Evolutionary conservation across 2,329 filamentous ascomycete genomes (phyloP).

Genomic region (Cyphellophora europaea): DNA sequence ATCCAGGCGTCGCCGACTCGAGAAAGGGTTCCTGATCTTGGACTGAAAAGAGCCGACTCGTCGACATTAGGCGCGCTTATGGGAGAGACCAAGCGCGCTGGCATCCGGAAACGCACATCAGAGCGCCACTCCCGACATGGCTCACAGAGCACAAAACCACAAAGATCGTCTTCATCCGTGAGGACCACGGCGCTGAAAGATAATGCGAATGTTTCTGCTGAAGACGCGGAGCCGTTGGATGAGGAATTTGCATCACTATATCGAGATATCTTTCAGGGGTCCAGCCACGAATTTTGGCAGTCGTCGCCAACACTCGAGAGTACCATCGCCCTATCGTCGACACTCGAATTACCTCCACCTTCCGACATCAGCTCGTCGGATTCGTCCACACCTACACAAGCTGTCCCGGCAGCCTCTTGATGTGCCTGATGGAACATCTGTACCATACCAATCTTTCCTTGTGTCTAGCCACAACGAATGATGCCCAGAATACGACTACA

Average conservation of each 20-base stretch:
- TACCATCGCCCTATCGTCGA: too few species aligned
- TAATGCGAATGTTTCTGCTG: background rate
- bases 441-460: too few species aligned
- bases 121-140: background rate
- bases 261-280: background rate
- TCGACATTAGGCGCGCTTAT: slow-evolving; percentile 11
- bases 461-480: too few species aligned
- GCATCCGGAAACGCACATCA: background rate
- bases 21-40: slow-evolving; percentile 5
- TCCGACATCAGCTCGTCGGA: too few species aligned
- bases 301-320: too few species aligned
- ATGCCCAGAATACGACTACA: too few species aligned
- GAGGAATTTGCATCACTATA: slow-evolving; percentile 1
- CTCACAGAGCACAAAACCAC: background rate
- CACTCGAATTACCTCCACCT: too few species aligned
- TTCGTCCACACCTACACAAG: too few species aligned
- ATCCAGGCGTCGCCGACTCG: slow-evolving; percentile 6
- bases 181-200: background rate
- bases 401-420: too few species aligned
- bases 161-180: background rate
- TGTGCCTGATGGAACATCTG: too few species aligned
- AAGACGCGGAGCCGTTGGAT: background rate
- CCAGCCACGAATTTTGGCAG: slow-evolving; percentile 1
- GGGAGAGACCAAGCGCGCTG: background rate
- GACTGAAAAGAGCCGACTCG: slow-evolving; percentile 18